Conservation (phyloP, 345 rosid genomes). For the Draba incana region DNA sequence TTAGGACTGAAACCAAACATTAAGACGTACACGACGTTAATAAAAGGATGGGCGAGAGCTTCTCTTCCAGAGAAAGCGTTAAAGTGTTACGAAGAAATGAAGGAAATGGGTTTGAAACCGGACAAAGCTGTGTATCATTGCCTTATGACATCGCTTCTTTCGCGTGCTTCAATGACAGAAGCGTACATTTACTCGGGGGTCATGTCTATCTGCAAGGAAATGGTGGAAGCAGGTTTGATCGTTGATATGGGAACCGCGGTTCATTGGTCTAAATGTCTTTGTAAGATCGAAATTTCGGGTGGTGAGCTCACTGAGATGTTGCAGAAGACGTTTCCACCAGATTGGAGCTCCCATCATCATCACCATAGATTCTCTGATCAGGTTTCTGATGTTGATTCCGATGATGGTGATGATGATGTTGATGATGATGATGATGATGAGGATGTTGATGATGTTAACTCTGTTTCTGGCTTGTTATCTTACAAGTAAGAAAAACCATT, state of each 20-base stretch:
- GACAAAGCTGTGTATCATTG: slow-evolving; percentile 94
- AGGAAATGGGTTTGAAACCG: slow-evolving; percentile 70
- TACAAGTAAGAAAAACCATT: slow-evolving; percentile 30
- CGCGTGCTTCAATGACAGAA: slow-evolving; percentile 84
- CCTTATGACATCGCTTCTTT: slow-evolving; percentile 77
- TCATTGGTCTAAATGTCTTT: slow-evolving; percentile 82
- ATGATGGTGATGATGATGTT: slow-evolving; percentile 36
- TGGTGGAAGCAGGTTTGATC: slow-evolving; percentile 68
- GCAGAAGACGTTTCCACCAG: slow-evolving; percentile 95
- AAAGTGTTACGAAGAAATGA: slow-evolving; percentile 83
- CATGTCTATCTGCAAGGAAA: slow-evolving; percentile 67
- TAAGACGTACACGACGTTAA: slow-evolving; percentile 87
- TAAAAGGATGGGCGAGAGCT: slow-evolving; percentile 95
- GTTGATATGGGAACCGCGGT: slow-evolving; percentile 98
- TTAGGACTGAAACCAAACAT: slow-evolving; percentile 75
- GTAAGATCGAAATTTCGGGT: slow-evolving; percentile 85
- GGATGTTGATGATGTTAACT: slow-evolving; percentile 35
- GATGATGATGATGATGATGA: slow-evolving; percentile 39
- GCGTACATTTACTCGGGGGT: slow-evolving; percentile 64
- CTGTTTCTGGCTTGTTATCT: slow-evolving; percentile 35
- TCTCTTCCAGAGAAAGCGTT: slow-evolving; percentile 92
- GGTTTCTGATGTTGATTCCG: slow-evolving; percentile 45
- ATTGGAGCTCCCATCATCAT: slow-evolving; percentile 64
- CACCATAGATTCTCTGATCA: slow-evolving; percentile 34
- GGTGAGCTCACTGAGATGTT: slow-evolving; percentile 88